These are phyloP conservation scores for Acaromyces ingoldii DNA, from an alignment of 1,284 basidiomycete species.

Conservation along the genomic window DNA sequence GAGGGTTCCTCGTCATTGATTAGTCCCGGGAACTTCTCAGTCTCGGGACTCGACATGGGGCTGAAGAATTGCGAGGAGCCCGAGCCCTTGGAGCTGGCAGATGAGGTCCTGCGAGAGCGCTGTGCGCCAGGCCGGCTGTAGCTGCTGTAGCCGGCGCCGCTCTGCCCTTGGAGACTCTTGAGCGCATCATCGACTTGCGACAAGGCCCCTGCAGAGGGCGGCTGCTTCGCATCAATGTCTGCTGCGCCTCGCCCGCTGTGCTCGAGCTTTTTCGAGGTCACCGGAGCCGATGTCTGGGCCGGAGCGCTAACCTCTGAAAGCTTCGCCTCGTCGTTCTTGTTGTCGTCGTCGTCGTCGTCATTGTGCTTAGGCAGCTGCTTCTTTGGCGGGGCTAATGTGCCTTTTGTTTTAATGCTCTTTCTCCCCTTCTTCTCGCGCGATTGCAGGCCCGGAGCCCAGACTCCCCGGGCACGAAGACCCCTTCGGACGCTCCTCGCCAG, in stretches of 20 bases:
- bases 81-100: not conserved
- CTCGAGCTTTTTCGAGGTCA: too few species aligned
- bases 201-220: too few species aligned
- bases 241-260: not conserved
- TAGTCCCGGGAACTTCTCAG: not conserved
- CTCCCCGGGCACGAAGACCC: constrained; percentile 59
- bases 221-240: not conserved
- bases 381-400: too few species aligned
- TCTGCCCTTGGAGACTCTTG: too few species aligned
- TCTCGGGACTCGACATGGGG: not conserved
- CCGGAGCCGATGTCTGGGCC: too few species aligned
- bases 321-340: constrained; percentile 1
- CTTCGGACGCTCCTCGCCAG: constrained; percentile 84
- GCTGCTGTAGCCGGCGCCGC: too few species aligned
- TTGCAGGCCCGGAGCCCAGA: constrained; percentile 20
- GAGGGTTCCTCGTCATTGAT: too few species aligned
- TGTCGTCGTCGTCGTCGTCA: constrained; percentile 17
- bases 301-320: too few species aligned
- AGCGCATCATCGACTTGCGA: too few species aligned
- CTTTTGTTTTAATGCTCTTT: too few species aligned
- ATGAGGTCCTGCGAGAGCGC: constrained; percentile 2
- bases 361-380: constrained; percentile 12
- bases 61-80: constrained; percentile 3
- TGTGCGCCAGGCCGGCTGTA: too few species aligned
- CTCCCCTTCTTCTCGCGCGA: constrained; percentile 26